Conservation (phyloP, 768 basidiomycete genomes). For the Lactarius evosmus region DNA sequence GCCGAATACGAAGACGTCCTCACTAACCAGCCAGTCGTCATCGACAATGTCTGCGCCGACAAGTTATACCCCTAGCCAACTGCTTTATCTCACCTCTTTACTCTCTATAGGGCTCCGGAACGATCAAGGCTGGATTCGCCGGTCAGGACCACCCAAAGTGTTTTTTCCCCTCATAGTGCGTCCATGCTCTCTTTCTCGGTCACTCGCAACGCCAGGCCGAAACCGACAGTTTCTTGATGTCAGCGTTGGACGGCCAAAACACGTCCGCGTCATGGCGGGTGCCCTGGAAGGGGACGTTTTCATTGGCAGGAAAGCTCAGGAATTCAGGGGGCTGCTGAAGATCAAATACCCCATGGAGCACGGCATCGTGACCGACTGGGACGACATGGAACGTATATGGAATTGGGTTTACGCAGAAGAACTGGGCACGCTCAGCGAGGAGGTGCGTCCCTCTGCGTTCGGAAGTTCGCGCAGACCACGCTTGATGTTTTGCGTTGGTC, state of each 20-base stretch:
- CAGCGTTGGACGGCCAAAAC: constrained; percentile 96
- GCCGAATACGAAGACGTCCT: constrained; percentile 90
- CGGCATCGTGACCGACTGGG: constrained; percentile 99
- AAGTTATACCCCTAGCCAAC: constrained; percentile 18
- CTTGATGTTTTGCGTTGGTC: constrained; percentile 24
- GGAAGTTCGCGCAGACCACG: not conserved
- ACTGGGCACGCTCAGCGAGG: constrained; percentile 91
- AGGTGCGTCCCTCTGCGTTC: constrained; percentile 51
- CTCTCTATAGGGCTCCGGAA: constrained; percentile 83
- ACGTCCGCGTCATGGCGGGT: constrained; percentile 96
- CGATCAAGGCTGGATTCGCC: constrained; percentile 98
- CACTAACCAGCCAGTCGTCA: constrained; percentile 98
- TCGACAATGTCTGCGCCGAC: constrained; percentile 79
- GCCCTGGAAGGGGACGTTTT: constrained; percentile 95
- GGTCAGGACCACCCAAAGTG: constrained; percentile 99
- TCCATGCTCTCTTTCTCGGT: constrained; percentile 35
- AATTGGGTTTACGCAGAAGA: constrained; percentile 96
- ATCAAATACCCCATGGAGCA: constrained; percentile 99
- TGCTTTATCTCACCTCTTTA: constrained; percentile 27
- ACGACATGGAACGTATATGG: constrained; percentile 99
- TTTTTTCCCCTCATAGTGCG: constrained; percentile 98
- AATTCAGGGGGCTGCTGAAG: constrained; percentile 91
- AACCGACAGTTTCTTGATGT: not conserved
- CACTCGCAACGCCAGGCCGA: constrained; percentile 8
- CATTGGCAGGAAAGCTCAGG: constrained; percentile 93